Percentiles rank a stretch among this genome's conserved stretches.
phyloP scores from a whole-genome alignment of 179 eudicot species.

The Sideroxylon spinosum region DNA sequence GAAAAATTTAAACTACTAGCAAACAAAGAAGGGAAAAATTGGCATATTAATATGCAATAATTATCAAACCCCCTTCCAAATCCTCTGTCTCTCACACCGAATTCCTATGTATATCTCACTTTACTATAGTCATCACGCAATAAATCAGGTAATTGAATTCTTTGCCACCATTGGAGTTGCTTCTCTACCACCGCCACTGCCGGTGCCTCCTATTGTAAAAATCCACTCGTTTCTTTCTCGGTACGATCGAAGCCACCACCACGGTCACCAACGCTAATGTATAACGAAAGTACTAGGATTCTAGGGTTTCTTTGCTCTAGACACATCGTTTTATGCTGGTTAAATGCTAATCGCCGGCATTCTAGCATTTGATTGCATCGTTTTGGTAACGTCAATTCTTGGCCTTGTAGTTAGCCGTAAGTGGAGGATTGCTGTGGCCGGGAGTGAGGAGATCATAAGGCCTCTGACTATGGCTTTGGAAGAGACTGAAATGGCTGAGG shows the following conservation, averaged over 20 bases:
- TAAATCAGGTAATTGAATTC: neutral
- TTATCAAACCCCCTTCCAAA: neutral
- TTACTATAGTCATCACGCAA: neutral
- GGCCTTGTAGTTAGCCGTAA: constrained; percentile 28
- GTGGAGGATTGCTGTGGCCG: constrained; percentile 23
- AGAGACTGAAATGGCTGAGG: constrained; percentile 1
- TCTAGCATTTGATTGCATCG: constrained; percentile 25
- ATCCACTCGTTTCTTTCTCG: neutral
- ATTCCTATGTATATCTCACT: neutral
- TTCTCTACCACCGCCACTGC: neutral
- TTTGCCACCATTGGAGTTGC: neutral
- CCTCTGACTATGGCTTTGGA: neutral
- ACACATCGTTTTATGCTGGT: constrained; percentile 19
- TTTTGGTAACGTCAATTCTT: constrained; percentile 24
- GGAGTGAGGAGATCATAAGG: constrained; percentile 10
- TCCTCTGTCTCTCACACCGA: neutral
- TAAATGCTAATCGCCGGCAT: constrained; percentile 22
- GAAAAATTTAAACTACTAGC: too few species aligned
- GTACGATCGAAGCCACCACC: neutral
- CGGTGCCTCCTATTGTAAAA: neutral
- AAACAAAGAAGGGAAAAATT: too few species aligned
- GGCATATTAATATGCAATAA: too few species aligned
- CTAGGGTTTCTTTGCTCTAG: constrained; percentile 22
- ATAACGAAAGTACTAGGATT: constrained; percentile 15
- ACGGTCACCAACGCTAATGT: neutral